Percentiles rank a stretch among this genome's conserved stretches.
Conservation (phyloP, 2,329 filamentous ascomycete species). For the Fusarium illudens region DNA sequence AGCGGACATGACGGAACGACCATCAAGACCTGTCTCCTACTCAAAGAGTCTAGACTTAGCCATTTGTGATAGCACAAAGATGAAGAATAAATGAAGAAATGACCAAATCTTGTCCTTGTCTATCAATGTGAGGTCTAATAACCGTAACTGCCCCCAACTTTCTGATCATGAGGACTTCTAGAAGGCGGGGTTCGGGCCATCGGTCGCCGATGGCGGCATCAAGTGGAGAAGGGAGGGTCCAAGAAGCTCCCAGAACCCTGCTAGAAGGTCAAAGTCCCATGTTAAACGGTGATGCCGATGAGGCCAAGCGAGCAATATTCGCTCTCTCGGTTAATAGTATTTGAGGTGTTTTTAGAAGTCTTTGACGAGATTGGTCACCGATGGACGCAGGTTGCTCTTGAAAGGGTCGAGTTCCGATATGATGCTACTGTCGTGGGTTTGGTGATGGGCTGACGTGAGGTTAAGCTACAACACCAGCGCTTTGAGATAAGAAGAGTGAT, state of each 20-base stretch:
- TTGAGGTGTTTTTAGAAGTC: neutral
- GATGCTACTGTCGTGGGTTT: neutral
- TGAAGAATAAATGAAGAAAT: constrained; percentile 40
- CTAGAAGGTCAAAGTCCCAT: neutral
- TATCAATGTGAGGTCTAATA: neutral
- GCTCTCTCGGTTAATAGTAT: neutral
- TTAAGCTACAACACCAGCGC: neutral
- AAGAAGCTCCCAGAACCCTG: constrained; percentile 12
- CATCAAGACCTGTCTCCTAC: neutral
- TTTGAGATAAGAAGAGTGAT: neutral
- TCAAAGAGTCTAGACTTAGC: constrained; percentile 20
- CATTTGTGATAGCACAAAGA: constrained; percentile 33
- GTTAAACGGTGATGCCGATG: neutral
- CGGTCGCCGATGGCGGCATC: constrained; percentile 27
- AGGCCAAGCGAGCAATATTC: neutral
- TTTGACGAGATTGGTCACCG: neutral
- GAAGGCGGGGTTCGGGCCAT: constrained; percentile 26
- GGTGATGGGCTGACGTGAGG: neutral
- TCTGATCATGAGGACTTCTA: constrained; percentile 2
- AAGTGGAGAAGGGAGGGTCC: constrained; percentile 5
- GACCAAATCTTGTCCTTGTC: constrained; percentile 3
- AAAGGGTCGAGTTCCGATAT: neutral
- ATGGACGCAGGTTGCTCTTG: neutral
- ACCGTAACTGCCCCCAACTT: neutral
- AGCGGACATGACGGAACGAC: constrained; percentile 27